Evolutionary conservation across 768 basidiomycete species (phyloP).

Genomic region (Pisolithus sp.): DNA sequence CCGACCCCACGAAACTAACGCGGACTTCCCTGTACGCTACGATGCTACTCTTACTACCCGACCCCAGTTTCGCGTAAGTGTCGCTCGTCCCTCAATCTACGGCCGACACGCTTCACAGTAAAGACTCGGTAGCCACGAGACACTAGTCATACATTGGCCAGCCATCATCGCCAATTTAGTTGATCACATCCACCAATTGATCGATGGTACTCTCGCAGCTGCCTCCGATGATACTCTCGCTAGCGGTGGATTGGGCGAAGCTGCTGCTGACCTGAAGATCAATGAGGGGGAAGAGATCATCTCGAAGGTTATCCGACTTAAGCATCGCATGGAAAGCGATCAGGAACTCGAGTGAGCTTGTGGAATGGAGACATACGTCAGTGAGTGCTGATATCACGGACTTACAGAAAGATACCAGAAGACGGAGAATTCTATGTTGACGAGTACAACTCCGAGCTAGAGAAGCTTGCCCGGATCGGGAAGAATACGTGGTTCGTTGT

Average conservation of each 20-base stretch:
- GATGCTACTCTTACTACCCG: too few relatives aligned
- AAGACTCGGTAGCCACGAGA: conserved; percentile 53
- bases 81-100: not conserved
- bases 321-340: conserved; percentile 85
- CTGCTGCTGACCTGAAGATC: conserved; percentile 36
- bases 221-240: too few relatives aligned
- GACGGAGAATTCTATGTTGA: conserved; percentile 70
- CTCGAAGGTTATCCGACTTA: conserved; percentile 64
- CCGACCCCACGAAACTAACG: too few relatives aligned
- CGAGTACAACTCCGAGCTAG: conserved; percentile 74
- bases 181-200: conserved; percentile 64
- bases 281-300: conserved; percentile 79
- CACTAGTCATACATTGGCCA: conserved; percentile 75
- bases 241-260: conserved; percentile 6
- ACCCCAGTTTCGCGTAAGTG: conserved; percentile 56
- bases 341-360: conserved; percentile 53
- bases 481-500: conserved; percentile 83
- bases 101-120: not conserved
- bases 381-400: not conserved
- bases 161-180: conserved; percentile 78
- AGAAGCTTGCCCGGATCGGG: conserved; percentile 35
- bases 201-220: conserved; percentile 54
- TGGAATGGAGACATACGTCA: not conserved
- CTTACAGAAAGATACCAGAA: conserved; percentile 53
- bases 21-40: too few relatives aligned